Evolutionary conservation across 129 eudicot species (phyloP).

Genomic region (Apium graveolens): DNA sequence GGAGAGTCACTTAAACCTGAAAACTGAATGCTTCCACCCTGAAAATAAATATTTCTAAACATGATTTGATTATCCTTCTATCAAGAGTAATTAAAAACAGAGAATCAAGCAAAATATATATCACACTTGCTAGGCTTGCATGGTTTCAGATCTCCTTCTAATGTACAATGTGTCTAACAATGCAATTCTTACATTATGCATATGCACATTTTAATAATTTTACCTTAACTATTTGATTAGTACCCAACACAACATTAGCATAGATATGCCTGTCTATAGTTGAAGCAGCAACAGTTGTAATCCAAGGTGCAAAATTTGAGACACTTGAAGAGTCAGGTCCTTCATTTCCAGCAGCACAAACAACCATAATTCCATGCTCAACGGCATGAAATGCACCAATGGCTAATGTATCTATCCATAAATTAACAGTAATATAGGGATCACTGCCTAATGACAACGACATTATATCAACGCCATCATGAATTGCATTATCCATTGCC

Average conservation of each 20-base stretch:
- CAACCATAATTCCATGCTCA: conserved; percentile 63
- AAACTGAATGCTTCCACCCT: conserved; percentile 83
- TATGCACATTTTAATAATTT: neutral
- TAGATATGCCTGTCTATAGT: conserved; percentile 2
- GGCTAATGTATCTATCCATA: conserved; percentile 58
- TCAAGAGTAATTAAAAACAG: too few relatives aligned
- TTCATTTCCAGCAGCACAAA: conserved; percentile 74
- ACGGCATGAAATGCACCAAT: conserved; percentile 87
- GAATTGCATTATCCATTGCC: conserved; percentile 62
- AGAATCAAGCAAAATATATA: too few relatives aligned
- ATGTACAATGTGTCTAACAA: too few relatives aligned
- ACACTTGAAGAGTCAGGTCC: conserved; percentile 49
- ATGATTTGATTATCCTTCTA: neutral
- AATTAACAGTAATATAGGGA: conserved; percentile 22
- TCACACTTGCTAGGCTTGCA: too few relatives aligned
- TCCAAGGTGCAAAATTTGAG: conserved; percentile 74
- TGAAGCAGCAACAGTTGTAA: conserved; percentile 73
- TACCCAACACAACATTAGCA: too few relatives aligned
- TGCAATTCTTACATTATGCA: too few relatives aligned
- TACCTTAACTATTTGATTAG: conserved; percentile 46
- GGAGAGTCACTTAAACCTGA: conserved; percentile 42
- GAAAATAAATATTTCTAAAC: neutral
- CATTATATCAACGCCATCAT: conserved; percentile 71
- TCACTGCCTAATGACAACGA: conserved; percentile 68
- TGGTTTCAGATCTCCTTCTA: too few relatives aligned